Conservation (phyloP, 768 basidiomycete species). For the Leccinum incarnatum region DNA sequence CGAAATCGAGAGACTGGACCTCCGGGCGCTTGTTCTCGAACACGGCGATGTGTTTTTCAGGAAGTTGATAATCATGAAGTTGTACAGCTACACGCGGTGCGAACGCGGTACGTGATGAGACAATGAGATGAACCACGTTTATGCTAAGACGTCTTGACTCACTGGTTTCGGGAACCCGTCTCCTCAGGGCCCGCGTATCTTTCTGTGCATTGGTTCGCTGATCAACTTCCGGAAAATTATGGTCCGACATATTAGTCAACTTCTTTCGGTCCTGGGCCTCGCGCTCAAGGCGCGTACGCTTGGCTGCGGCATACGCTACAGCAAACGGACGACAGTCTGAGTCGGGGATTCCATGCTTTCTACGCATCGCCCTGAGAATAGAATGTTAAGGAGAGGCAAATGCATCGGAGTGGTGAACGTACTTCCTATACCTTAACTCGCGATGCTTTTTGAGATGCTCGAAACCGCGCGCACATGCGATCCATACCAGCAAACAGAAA, state of each 20-base stretch:
- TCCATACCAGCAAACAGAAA: conserved; percentile 36
- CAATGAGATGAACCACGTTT: conserved; percentile 24
- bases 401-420: conserved; percentile 23
- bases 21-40: conserved; percentile 20
- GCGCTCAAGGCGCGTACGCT: conserved; percentile 52
- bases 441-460: conserved; percentile 52
- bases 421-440: conserved; percentile 68
- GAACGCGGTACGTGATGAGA: conserved; percentile 22
- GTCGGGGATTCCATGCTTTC: conserved; percentile 83
- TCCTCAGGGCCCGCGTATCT: conserved; percentile 40
- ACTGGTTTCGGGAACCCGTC: conserved; percentile 47
- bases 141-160: conserved; percentile 25
- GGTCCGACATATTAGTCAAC: conserved; percentile 23
- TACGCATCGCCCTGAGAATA: conserved; percentile 57
- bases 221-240: conserved; percentile 23
- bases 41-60: conserved; percentile 11
- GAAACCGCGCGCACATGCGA: conserved; percentile 37
- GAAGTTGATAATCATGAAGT: conserved; percentile 18
- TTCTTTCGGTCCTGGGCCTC: conserved; percentile 42
- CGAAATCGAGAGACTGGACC: conserved; percentile 28
- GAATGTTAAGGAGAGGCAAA: conserved; percentile 13
- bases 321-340: conserved; percentile 80
- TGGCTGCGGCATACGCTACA: conserved; percentile 78
- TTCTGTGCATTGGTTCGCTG: conserved; percentile 32
- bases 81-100: conserved; percentile 25